A percentile compares a stretch with the other conserved stretches of the same genome.
phyloP scores from a whole-genome alignment of 2,329 filamentous ascomycete genomes.

The Fusarium subglutinans region DNA sequence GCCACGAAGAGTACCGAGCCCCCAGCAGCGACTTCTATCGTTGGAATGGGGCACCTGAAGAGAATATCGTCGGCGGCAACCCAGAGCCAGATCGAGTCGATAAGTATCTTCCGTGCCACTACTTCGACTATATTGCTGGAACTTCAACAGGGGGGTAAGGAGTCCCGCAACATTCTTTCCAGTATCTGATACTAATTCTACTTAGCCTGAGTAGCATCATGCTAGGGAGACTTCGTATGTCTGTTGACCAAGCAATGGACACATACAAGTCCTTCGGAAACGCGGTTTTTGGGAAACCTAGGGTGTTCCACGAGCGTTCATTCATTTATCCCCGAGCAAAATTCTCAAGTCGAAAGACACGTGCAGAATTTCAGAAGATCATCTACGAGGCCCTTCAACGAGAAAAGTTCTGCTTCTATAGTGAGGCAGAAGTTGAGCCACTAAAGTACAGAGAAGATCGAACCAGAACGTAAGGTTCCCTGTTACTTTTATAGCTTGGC shows the following conservation, averaged over 20 bases:
- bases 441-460: not conserved
- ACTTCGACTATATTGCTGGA: not conserved
- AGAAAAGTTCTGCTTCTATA: accelerated
- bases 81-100: not conserved
- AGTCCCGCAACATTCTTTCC: too few species aligned
- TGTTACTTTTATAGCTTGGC: too few species aligned
- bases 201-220: not conserved
- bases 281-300: not conserved
- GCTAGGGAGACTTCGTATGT: not conserved
- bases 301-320: not conserved
- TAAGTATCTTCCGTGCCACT: not conserved
- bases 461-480: not conserved
- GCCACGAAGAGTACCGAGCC: not conserved
- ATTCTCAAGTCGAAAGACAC: not conserved
- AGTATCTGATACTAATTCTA: accelerated
- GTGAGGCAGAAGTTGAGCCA: accelerated
- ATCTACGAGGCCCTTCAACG: not conserved
- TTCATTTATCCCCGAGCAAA: not conserved
- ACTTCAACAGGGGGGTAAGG: not conserved
- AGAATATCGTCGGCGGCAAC: not conserved
- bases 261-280: not conserved
- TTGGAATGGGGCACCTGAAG: too few species aligned
- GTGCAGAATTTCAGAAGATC: not conserved
- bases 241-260: not conserved
- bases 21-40: not conserved